phyloP scores from a whole-genome alignment of 2,329 filamentous ascomycete species.

The Botrytis pseudocinerea region DNA sequence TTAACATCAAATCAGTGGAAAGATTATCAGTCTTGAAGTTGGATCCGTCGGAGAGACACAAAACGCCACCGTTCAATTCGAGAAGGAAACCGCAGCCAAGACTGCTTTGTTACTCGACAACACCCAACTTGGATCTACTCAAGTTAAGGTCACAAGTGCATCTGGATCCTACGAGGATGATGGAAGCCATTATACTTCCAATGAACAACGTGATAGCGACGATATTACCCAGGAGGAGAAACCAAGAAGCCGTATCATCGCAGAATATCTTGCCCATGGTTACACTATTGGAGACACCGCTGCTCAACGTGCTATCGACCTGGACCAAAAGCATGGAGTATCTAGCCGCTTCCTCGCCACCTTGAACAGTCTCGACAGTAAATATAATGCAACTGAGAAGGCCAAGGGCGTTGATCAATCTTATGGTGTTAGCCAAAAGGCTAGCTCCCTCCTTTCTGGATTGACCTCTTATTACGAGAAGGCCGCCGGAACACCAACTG shows the following conservation, averaged over 20 bases:
- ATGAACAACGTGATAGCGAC: slow-evolving; percentile 59
- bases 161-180: slow-evolving; percentile 63
- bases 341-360: slow-evolving; percentile 75
- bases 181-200: slow-evolving; percentile 54
- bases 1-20: slow-evolving; percentile 63
- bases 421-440: slow-evolving; percentile 78
- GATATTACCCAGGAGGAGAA: slow-evolving; percentile 95
- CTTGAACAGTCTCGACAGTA: slow-evolving; percentile 75
- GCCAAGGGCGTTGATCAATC: slow-evolving; percentile 80
- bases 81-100: slow-evolving; percentile 95
- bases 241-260: slow-evolving; percentile 87
- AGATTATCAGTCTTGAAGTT: slow-evolving; percentile 82
- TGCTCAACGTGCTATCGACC: slow-evolving; percentile 78
- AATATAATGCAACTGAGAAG: slow-evolving; percentile 85
- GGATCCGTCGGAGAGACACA: slow-evolving; percentile 68
- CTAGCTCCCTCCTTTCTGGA: slow-evolving; percentile 63
- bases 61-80: slow-evolving; percentile 89
- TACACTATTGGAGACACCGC: slow-evolving; percentile 72
- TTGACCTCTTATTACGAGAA: slow-evolving; percentile 92
- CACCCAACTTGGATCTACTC: slow-evolving; percentile 85
- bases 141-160: slow-evolving; percentile 72
- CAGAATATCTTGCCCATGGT: slow-evolving; percentile 94
- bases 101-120: slow-evolving; percentile 96
- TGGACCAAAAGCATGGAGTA: slow-evolving; percentile 89
- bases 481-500: slow-evolving; percentile 81